Base-by-base conservation (phyloP, 1,284 basidiomycete genomes). In the Xerocomus minutiporus region DNA sequence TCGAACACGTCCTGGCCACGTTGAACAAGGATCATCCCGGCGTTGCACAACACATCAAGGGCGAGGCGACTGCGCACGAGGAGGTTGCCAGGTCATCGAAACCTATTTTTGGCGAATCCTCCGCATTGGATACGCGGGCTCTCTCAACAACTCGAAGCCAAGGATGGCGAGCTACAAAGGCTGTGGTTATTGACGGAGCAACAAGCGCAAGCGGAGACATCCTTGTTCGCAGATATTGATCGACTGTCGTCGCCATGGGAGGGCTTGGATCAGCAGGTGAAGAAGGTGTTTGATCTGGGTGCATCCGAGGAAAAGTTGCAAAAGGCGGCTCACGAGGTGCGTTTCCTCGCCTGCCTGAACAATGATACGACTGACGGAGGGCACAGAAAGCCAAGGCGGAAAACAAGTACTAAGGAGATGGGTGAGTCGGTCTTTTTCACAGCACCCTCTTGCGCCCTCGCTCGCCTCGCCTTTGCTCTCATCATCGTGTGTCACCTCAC, bases 341-440 rank as follows among this genome's bases (percentile, higher is more conserved):
- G 3, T 20, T 44, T 12, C 35, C 25, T 25, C 2, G 2, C 4
- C 6, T 32, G 40, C 8, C 6, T 2, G 0, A 3, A 20, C 1
- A 3, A n/a, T 15, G 9, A 32, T 8, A 2, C 6, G 31, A 20
- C 39, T 48, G 29, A 51, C 11, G 26, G 13, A 4, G 4, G 5
- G 8, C 29, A 42, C 62, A 88, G 82, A 89, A 83, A 86, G 90
- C 92, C 12, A 97, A 96, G 72, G 86, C 91, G 23, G 95, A 98
- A 63, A 97, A 94, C 76, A 97, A 94, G 72, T 98, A 86, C 71
- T 98, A 94, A 92, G 68, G 94, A 97, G 57, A 84, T 88, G 3
- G 71, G 88, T 5, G 89, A 93, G 34, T 77, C 75, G 2, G 92
- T 20, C 20, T 20, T 20, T 20, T 20, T 20, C 20, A 20, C 20